A percentile compares a stretch with the other conserved stretches of the same genome.
Evolutionary conservation across 1,284 basidiomycete genomes (phyloP).

Genomic region (Xerocomus nothofagi): DNA sequence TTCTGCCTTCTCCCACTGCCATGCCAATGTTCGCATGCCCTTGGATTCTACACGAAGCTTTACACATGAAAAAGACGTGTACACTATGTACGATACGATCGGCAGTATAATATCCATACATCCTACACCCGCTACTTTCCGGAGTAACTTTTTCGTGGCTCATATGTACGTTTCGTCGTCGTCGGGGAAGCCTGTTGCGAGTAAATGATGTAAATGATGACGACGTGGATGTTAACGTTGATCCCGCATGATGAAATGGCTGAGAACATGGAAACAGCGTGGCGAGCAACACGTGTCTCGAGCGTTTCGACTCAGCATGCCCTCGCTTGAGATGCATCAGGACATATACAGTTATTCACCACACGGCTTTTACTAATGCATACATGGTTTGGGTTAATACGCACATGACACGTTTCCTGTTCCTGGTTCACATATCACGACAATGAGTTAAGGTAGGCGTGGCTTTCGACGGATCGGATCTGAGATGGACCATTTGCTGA

Average conservation of each 20-base stretch:
- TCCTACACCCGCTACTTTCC: conserved; percentile 6
- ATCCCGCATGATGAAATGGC: conserved; percentile 3
- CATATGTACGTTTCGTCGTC: background rate
- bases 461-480: conserved; percentile 13
- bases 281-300: conserved; percentile 3
- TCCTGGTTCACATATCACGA: conserved; percentile 13
- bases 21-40: conserved; percentile 20
- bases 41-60: conserved; percentile 17
- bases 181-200: background rate
- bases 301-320: background rate
- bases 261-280: conserved; percentile 9
- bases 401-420: conserved; percentile 4
- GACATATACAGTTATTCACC: conserved; percentile 6
- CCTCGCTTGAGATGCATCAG: too few relatives aligned
- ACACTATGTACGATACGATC: conserved; percentile 34
- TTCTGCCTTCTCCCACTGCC: conserved; percentile 20
- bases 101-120: conserved; percentile 31
- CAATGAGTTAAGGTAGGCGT: conserved; percentile 22
- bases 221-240: conserved; percentile 4
- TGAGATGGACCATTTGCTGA: conserved; percentile 4
- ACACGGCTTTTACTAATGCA: conserved; percentile 5
- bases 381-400: conserved; percentile 12
- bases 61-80: conserved; percentile 24
- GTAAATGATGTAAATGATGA: conserved; percentile 13
- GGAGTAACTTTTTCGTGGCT: conserved; percentile 2